Conservation (phyloP, 1,139 yeast species). For the Geotrichum australiense region DNA sequence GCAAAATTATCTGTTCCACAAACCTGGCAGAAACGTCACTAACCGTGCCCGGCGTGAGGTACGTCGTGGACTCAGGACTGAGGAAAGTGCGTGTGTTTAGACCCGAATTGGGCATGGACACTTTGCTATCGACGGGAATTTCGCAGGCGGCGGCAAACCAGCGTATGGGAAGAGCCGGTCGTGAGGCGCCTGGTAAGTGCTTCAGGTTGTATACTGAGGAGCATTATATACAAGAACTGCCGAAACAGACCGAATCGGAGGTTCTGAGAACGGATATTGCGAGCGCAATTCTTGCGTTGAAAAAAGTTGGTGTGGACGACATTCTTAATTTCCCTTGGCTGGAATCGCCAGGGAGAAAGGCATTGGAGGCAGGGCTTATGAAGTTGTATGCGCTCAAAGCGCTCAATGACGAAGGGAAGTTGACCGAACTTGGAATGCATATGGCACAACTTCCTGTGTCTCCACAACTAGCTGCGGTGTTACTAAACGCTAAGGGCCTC, state of each 20-base stretch:
- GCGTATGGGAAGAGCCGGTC: slow-evolving; percentile 97
- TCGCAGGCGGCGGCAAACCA: slow-evolving; percentile 94
- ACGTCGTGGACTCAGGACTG: slow-evolving; percentile 87
- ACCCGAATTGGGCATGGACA: slow-evolving; percentile 83
- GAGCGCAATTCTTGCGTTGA: slow-evolving; percentile 75
- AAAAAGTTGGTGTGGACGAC: slow-evolving; percentile 76
- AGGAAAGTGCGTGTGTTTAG: slow-evolving; percentile 93
- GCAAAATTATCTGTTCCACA: slow-evolving; percentile 82
- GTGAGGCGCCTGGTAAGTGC: slow-evolving; percentile 90
- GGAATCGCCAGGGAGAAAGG: slow-evolving; percentile 77
- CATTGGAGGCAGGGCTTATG: slow-evolving; percentile 69
- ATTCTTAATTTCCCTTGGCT: slow-evolving; percentile 81
- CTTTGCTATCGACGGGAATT: slow-evolving; percentile 83
- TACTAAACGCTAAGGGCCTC: slow-evolving; percentile 57
- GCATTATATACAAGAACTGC: slow-evolving; percentile 50
- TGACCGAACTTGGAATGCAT: slow-evolving; percentile 68
- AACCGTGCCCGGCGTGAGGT: slow-evolving; percentile 92
- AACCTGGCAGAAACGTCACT: slow-evolving; percentile 97
- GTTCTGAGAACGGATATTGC: slow-evolving; percentile 81
- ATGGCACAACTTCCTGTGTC: slow-evolving; percentile 88
- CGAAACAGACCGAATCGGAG: slow-evolving; percentile 85
- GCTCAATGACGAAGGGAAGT: slow-evolving; percentile 62
- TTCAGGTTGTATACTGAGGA: slow-evolving; percentile 74
- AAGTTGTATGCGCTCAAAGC: slow-evolving; percentile 78
- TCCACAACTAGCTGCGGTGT: slow-evolving; percentile 87